phyloP scores from a whole-genome alignment of 257 asterid species.

The Craterostigma plantagineum region DNA sequence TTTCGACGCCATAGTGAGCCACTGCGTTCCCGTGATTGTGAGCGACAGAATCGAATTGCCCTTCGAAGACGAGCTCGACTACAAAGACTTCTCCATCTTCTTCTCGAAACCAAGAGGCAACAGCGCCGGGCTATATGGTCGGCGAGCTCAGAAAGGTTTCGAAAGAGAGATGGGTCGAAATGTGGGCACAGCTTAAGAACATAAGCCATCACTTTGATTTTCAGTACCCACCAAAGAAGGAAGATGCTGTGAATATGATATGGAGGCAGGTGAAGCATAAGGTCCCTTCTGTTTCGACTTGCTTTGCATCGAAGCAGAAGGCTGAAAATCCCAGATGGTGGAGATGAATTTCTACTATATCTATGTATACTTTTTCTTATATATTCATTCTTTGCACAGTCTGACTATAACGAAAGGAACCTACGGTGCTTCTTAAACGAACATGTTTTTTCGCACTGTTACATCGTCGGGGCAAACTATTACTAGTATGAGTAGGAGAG shows the following conservation, averaged over 20 bases:
- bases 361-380: too few species aligned
- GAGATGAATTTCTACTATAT: conserved; percentile 31
- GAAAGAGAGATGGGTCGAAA: conserved; percentile 43
- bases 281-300: conserved; percentile 47
- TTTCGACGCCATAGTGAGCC: conserved; percentile 86
- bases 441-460: too few species aligned
- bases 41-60: conserved; percentile 90
- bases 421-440: too few species aligned
- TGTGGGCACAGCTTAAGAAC: conserved; percentile 58
- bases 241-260: conserved; percentile 73
- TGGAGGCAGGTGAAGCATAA: conserved; percentile 81
- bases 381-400: too few species aligned
- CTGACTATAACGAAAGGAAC: too few species aligned
- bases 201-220: conserved; percentile 68
- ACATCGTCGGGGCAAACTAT: too few species aligned
- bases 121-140: conserved; percentile 42
- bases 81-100: conserved; percentile 73
- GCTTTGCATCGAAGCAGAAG: conserved; percentile 58
- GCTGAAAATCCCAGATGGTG: conserved; percentile 86
- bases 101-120: conserved; percentile 54
- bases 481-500: too few species aligned
- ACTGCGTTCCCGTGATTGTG: conserved; percentile 83
- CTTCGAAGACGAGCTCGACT: conserved; percentile 71
- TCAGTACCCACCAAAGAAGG: conserved; percentile 64
- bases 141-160: conserved; percentile 36